Conservation (phyloP, 2,329 filamentous ascomycete species). For the Aspergillus arachidicola region DNA sequence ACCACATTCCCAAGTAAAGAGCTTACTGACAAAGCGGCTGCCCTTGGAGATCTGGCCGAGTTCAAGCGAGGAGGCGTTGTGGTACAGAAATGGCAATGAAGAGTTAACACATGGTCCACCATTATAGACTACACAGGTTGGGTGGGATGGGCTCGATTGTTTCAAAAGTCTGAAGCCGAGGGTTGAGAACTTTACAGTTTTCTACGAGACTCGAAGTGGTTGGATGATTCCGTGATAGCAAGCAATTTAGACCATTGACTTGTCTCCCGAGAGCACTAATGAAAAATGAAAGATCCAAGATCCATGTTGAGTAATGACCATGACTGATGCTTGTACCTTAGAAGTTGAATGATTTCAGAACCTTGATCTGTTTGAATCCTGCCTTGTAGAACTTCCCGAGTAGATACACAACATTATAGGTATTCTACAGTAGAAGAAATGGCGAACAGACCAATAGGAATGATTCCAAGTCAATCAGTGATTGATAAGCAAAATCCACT, state of each 20-base stretch:
- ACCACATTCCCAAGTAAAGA: conserved; percentile 68
- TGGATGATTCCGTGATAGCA: background rate
- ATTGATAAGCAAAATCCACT: conserved; percentile 30
- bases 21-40: conserved; percentile 55
- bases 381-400: background rate
- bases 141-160: background rate
- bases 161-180: background rate
- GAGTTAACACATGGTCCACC: background rate
- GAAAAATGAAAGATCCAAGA: background rate
- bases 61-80: conserved; percentile 55
- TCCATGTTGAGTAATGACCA: background rate
- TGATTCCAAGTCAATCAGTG: conserved; percentile 1
- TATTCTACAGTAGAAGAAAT: too few species aligned
- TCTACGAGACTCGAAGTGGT: background rate
- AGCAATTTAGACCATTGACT: background rate
- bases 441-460: background rate
- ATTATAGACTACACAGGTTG: background rate
- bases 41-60: conserved; percentile 50
- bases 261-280: background rate
- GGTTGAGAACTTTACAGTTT: background rate
- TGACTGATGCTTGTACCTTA: background rate
- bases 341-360: background rate
- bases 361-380: background rate
- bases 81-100: conserved; percentile 52
- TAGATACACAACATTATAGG: background rate